phyloP scores from a whole-genome alignment of 805 yeast genomes.

The Saccharomycopsis sp. region DNA sequence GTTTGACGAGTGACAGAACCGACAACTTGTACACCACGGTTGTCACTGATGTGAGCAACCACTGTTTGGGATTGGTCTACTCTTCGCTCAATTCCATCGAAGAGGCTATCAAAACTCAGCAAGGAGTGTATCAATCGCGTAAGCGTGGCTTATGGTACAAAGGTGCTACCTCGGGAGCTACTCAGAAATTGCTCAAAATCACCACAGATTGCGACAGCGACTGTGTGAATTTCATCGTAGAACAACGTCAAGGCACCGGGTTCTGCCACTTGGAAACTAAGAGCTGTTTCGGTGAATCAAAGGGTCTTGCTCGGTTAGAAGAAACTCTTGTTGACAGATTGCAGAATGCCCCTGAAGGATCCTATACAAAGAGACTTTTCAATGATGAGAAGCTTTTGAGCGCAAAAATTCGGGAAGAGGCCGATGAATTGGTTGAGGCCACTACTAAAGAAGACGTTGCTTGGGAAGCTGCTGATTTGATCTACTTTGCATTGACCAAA shows the following conservation, averaged over 20 bases:
- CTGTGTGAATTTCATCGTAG: conserved; percentile 79
- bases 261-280: conserved; percentile 80
- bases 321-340: conserved; percentile 56
- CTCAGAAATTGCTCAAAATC: conserved; percentile 64
- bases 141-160: conserved; percentile 89
- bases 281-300: conserved; percentile 73
- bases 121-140: conserved; percentile 93
- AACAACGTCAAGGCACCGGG: conserved; percentile 70
- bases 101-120: conserved; percentile 71
- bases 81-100: conserved; percentile 77
- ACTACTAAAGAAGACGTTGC: conserved; percentile 60
- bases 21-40: conserved; percentile 85
- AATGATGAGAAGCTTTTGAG: conserved; percentile 65
- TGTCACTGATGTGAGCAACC: conserved; percentile 62
- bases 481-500: conserved; percentile 69
- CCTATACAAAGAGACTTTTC: conserved; percentile 89
- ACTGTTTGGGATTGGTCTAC: conserved; percentile 83
- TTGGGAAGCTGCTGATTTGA: conserved; percentile 96
- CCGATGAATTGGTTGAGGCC: conserved; percentile 92
- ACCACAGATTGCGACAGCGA: conserved; percentile 90
- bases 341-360: conserved; percentile 74
- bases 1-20: conserved; percentile 69
- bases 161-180: conserved; percentile 95
- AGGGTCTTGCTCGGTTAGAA: conserved; percentile 67
- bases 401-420: conserved; percentile 93